Base-by-base conservation (phyloP, 148 eudicot genomes). In the Fagopyrum tataricum region DNA sequence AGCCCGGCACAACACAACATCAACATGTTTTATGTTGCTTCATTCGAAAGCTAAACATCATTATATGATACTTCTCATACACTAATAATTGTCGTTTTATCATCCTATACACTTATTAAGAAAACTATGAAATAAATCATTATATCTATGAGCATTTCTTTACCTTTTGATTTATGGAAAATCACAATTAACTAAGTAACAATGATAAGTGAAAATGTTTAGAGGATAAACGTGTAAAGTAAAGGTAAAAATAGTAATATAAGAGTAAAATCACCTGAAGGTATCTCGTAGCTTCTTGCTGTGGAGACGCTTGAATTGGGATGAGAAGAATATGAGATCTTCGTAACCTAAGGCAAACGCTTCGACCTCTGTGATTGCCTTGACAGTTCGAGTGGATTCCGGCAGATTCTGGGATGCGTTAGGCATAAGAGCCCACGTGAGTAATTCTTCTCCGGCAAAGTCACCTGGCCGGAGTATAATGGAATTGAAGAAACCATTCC, bases 201-300 rank as follows among this genome's bases (percentile, higher is more conserved):
- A n/a, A n/a, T n/a, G n/a, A n/a, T n/a, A n/a, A n/a, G n/a, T n/a
- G n/a, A n/a, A n/a, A n/a, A n/a, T n/a, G n/a, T n/a, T n/a, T n/a
- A n/a, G n/a, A n/a, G n/a, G n/a, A n/a, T n/a, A n/a, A n/a, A n/a
- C n/a, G n/a, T n/a, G n/a, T n/a, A n/a, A n/a, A n/a, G n/a, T n/a
- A n/a, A n/a, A n/a, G n/a, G n/a, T 15, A 17, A 51, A 4, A 1
- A 17, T 51, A 3, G 18, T 3, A n/a, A 51, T 51, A 51, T 20
- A 51, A 51, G 56, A 14, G 56, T 51, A 51, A 55, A 26, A 7
- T 59, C 7, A 59, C 62, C 97, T 78, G 55, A 94, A 94, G 0
- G 97, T 87, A 40, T 89, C 89, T 73, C 91, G 97, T n/a, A 91
- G 85, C 23, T 85, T 87, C 87, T 87, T 94, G 83, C 97, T 91